Evolutionary conservation across 1,139 yeast genomes (phyloP).

Genomic region (Hyphopichia burtonii): DNA sequence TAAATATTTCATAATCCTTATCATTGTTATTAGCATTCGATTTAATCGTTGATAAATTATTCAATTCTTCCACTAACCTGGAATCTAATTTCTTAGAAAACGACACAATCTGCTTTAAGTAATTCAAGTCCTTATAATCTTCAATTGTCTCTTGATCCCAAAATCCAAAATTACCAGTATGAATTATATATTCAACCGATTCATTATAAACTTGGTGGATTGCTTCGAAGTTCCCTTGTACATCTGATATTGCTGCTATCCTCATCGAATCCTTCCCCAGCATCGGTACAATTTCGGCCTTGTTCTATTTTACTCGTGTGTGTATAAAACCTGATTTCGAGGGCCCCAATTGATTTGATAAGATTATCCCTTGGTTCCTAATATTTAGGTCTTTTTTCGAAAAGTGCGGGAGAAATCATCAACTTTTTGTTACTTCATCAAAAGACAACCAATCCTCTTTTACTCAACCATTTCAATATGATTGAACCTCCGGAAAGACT

Average conservation of each 20-base stretch:
- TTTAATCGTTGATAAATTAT: conserved; percentile 37
- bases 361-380: not conserved
- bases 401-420: not conserved
- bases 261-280: conserved; percentile 6
- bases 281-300: no score
- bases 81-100: conserved; percentile 59
- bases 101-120: conserved; percentile 64
- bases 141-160: conserved; percentile 59
- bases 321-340: no score
- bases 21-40: not conserved
- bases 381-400: no score
- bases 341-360: not conserved
- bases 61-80: conserved; percentile 45
- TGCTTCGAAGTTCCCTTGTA: conserved; percentile 33
- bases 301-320: no score
- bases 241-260: conserved; percentile 30
- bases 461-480: not conserved
- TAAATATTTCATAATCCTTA: conserved; percentile 27
- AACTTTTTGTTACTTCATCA: no score
- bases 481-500: conserved; percentile 72
- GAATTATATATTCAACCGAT: conserved; percentile 46
- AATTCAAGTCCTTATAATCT: conserved; percentile 51
- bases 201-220: conserved; percentile 16
- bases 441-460: not conserved
- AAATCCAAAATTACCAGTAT: conserved; percentile 81